A percentile compares a stretch with the other conserved stretches of the same genome.
phyloP scores from a whole-genome alignment of 768 basidiomycete genomes.

The Mycena floridula region DNA sequence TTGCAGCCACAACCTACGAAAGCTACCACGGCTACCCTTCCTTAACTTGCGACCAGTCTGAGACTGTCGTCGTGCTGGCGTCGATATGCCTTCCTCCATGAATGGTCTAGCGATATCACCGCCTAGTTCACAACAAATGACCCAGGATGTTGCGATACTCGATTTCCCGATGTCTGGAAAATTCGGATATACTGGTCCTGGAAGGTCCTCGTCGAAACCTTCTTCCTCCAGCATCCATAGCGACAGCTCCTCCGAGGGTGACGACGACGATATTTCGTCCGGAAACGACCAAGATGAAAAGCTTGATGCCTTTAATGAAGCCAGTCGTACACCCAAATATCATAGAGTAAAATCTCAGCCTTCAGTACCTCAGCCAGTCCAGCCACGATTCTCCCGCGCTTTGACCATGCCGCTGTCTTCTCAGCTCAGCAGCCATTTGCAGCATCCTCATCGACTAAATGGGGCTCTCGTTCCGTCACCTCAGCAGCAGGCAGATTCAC shows the following conservation, averaged over 20 bases:
- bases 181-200: neutral
- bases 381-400: conserved; percentile 64
- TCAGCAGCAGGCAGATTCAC: conserved; percentile 15
- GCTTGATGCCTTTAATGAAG: neutral
- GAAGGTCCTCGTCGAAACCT: neutral
- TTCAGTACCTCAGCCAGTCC: conserved; percentile 8
- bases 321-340: neutral
- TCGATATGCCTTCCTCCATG: no score
- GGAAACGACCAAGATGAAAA: no score
- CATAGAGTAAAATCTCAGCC: neutral
- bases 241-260: neutral
- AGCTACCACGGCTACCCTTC: no score
- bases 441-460: conserved; percentile 52
- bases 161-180: neutral
- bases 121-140: no score
- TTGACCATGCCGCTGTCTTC: conserved; percentile 77
- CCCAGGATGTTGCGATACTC: neutral
- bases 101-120: no score
- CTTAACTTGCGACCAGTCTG: no score
- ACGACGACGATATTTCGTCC: neutral
- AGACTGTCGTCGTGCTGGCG: no score
- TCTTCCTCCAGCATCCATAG: no score
- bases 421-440: conserved; percentile 64
- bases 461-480: conserved; percentile 12
- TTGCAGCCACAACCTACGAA: no score